phyloP scores from a whole-genome alignment of 495 filamentous ascomycete species.

The Apiosordaria backusii region DNA sequence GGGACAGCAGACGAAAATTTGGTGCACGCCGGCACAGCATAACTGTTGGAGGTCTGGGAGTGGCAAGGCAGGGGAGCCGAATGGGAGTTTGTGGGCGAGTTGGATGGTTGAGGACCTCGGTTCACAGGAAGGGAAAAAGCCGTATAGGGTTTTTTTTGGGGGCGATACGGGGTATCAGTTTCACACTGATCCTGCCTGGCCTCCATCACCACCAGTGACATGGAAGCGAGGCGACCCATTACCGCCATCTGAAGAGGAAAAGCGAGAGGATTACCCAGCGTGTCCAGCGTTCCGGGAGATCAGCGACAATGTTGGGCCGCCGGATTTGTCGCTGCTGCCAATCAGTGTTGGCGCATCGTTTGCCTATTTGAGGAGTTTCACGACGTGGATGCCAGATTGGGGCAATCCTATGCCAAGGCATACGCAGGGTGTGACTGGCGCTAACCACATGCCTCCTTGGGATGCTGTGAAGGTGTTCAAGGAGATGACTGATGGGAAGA shows the following conservation, averaged over 20 bases:
- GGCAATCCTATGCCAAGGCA: slow-evolving; percentile 30
- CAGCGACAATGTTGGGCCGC: slow-evolving; percentile 19
- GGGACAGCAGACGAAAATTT: slow-evolving; percentile 31
- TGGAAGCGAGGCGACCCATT: background rate
- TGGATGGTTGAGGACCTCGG: slow-evolving; percentile 43
- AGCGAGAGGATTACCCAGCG: slow-evolving; percentile 16
- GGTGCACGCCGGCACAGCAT: slow-evolving; percentile 47
- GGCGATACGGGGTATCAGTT: slow-evolving; percentile 36
- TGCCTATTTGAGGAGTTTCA: slow-evolving; percentile 29
- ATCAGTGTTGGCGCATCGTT: slow-evolving; percentile 30
- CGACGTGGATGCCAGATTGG: slow-evolving; percentile 24
- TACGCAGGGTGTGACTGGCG: slow-evolving; percentile 22
- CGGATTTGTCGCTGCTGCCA: slow-evolving; percentile 28
- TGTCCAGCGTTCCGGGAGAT: slow-evolving; percentile 32
- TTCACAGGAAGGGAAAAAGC: background rate
- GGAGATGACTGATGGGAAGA: slow-evolving; percentile 20
- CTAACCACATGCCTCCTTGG: slow-evolving; percentile 35
- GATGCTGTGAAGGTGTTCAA: slow-evolving; percentile 32
- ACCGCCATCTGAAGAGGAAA: background rate
- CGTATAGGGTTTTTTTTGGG: slow-evolving; percentile 25
- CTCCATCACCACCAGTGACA: slow-evolving; percentile 16
- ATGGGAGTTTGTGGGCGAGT: slow-evolving; percentile 44
- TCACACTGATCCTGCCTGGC: slow-evolving; percentile 27
- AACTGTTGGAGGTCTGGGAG: slow-evolving; percentile 35
- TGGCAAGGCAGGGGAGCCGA: slow-evolving; percentile 31